Conservation (phyloP, 768 basidiomycete genomes). For the Megacollybia marginata region DNA sequence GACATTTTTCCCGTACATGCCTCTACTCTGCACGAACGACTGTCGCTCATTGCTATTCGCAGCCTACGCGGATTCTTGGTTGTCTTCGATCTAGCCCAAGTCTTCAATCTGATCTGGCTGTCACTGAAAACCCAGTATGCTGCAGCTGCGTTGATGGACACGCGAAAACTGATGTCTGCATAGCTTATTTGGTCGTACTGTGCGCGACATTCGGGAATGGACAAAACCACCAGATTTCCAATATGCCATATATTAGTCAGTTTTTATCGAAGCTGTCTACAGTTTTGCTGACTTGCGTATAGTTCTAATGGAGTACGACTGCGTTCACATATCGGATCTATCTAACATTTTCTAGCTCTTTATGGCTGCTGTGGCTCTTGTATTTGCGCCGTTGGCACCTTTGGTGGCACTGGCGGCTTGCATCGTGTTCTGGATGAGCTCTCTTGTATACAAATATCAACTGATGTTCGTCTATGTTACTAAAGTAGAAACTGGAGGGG, state of each 20-base stretch:
- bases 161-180: not conserved
- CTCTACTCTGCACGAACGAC: no score
- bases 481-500: slow-evolving; percentile 89
- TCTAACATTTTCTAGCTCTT: slow-evolving; percentile 46
- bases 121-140: slow-evolving; percentile 77
- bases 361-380: slow-evolving; percentile 88
- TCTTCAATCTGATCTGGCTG: slow-evolving; percentile 81
- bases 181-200: slow-evolving; percentile 81
- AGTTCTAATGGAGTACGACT: slow-evolving; percentile 4
- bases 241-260: slow-evolving; percentile 30
- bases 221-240: slow-evolving; percentile 88
- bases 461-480: slow-evolving; percentile 91
- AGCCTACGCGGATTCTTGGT: slow-evolving; percentile 92
- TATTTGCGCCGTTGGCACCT: slow-evolving; percentile 93
- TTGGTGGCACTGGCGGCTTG: slow-evolving; percentile 79
- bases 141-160: not conserved
- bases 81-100: slow-evolving; percentile 92
- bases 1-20: slow-evolving; percentile 85
- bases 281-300: not conserved
- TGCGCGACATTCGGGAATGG: slow-evolving; percentile 85
- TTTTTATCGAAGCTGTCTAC: not conserved
- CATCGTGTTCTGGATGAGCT: slow-evolving; percentile 81
- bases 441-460: slow-evolving; percentile 93
- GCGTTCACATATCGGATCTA: not conserved
- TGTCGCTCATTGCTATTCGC: not conserved